A percentile compares a stretch with the other conserved stretches of the same genome.
Conservation (phyloP, 441 rosid species). For the California macrophylla region DNA sequence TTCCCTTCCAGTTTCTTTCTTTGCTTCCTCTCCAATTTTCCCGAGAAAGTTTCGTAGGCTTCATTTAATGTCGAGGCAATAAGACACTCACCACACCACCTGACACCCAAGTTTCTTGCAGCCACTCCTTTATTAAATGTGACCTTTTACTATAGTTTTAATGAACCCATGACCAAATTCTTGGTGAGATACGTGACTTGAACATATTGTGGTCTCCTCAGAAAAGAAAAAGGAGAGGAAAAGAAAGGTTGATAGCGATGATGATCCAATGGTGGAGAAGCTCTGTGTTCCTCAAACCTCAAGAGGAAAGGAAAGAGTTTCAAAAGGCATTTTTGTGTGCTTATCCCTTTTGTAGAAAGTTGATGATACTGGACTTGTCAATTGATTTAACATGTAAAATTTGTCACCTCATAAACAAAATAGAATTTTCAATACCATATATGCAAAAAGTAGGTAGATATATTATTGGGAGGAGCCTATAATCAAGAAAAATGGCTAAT, state of each 20-base stretch:
- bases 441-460: neutral
- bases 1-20: slow-evolving; percentile 13
- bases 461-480: neutral
- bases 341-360: slow-evolving; percentile 1
- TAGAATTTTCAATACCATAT: too few relatives aligned
- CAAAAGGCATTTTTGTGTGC: neutral
- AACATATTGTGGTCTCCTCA: neutral
- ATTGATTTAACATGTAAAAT: neutral
- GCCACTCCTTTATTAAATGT: slow-evolving; percentile 23
- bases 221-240: neutral
- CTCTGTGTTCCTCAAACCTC: slow-evolving; percentile 1
- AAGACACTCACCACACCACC: slow-evolving; percentile 23
- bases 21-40: slow-evolving; percentile 16
- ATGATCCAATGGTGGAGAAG: slow-evolving; percentile 4
- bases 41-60: slow-evolving; percentile 21
- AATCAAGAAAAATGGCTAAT: neutral
- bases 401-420: neutral
- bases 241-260: neutral
- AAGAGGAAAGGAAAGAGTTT: neutral
- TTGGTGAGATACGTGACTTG: neutral
- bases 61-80: slow-evolving; percentile 21
- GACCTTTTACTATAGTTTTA: slow-evolving; percentile 23
- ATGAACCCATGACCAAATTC: slow-evolving; percentile 20
- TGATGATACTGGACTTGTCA: neutral
- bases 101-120: slow-evolving; percentile 38